These are phyloP conservation scores for Erodium maritimum DNA, from an alignment of 345 rosid genomes.

Conservation along the genomic window DNA sequence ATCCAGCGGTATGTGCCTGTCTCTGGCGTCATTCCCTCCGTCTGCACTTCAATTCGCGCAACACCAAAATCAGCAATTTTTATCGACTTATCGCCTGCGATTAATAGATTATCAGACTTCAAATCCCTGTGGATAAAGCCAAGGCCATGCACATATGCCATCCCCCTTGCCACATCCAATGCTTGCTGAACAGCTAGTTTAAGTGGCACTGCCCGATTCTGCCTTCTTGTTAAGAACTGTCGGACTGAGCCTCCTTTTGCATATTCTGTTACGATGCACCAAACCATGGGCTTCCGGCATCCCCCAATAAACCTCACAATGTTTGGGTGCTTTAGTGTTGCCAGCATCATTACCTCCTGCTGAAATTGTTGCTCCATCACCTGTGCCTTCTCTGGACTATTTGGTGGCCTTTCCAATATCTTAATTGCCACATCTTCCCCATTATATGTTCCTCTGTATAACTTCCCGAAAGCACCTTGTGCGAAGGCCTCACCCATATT, in stretches of 20 bases:
- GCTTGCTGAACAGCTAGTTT: conserved; percentile 35
- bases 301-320: conserved; percentile 33
- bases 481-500: conserved; percentile 35
- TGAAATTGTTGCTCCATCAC: conserved; percentile 36
- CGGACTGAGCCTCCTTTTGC: conserved; percentile 37
- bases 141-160: conserved; percentile 31
- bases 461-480: conserved; percentile 37
- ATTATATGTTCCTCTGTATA: conserved; percentile 34
- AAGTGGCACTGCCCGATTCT: conserved; percentile 24
- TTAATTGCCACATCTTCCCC: conserved; percentile 38
- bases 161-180: conserved; percentile 35
- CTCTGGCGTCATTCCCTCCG: conserved; percentile 41
- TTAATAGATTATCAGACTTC: conserved; percentile 34
- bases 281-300: conserved; percentile 30
- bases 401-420: conserved; percentile 36
- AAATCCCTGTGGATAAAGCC: conserved; percentile 32
- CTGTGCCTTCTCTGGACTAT: conserved; percentile 22
- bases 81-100: conserved; percentile 27
- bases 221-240: conserved; percentile 25
- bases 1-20: conserved; percentile 46
- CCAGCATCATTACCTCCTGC: conserved; percentile 37
- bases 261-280: conserved; percentile 43
- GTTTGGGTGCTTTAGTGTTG: conserved; percentile 29
- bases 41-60: conserved; percentile 37
- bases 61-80: conserved; percentile 45